A percentile compares a stretch with the other conserved stretches of the same genome.
Evolutionary conservation across 2,329 filamentous ascomycete genomes (phyloP).

Genomic region (Sporothrix variecibatus): DNA sequence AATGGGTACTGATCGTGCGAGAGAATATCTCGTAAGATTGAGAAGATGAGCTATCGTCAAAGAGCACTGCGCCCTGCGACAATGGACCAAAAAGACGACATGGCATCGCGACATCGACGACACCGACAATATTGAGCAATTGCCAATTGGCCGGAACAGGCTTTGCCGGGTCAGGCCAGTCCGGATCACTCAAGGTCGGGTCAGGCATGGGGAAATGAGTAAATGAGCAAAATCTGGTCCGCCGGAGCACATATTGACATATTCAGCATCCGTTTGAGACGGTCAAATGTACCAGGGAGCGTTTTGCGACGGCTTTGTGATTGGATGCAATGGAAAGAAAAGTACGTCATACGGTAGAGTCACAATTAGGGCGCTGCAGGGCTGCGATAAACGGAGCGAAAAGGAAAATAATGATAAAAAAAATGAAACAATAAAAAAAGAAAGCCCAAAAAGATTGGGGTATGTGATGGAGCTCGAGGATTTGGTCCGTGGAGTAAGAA

Average conservation of each 20-base stretch:
- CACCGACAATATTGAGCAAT: not conserved
- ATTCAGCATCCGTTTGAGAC: not conserved
- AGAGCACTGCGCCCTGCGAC: not conserved
- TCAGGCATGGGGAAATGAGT: not conserved
- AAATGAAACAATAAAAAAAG: not conserved
- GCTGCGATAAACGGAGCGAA: not conserved
- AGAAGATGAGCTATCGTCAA: not conserved
- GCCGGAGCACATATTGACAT: not conserved
- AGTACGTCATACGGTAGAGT: not conserved
- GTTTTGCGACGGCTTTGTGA: constrained; percentile 3
- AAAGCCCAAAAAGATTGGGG: not conserved
- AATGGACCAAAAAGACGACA: not conserved
- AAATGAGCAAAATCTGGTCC: not conserved
- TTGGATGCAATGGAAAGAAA: not conserved
- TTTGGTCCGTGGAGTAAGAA: not conserved
- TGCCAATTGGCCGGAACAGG: not conserved
- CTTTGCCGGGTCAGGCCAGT: not conserved
- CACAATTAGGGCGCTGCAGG: not conserved
- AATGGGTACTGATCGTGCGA: not conserved
- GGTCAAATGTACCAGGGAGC: not conserved
- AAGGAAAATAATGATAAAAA: not conserved
- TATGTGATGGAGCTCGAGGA: not conserved
- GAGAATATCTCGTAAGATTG: not conserved
- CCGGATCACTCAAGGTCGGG: not conserved
- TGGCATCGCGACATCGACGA: not conserved